Base-by-base conservation (phyloP, 495 filamentous ascomycete species). In the Penicillium argentinense region DNA sequence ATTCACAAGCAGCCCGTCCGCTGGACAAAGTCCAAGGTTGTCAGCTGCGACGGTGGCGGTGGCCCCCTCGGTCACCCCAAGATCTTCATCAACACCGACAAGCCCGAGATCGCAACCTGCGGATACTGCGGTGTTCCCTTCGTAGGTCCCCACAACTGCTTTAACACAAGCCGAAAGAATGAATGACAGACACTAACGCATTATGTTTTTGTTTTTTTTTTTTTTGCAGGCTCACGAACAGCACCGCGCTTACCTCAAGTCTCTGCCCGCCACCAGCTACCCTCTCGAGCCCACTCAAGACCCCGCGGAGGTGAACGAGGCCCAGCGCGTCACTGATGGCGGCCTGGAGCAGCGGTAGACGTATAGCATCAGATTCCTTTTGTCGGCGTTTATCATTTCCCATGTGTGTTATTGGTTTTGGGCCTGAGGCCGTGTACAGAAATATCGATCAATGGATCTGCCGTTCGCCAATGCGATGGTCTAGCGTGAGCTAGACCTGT, bases 81-180 rank as follows among this genome's bases (percentile, higher is more conserved):
- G 62, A 86, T 98, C 67, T 98, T 87, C 68, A 98, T 98, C 79
- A 98, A 98, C 69, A 84, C 88, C 54, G 93, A 98, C 73, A 97
- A 97, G 79, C 86, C 93, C 46, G 82, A 96, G 74, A 96, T 98
- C 62, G 81, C 77, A 60, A 77, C 77, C 60, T 98, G 93, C 75
- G 83, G 76, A 48, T 98, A 98, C 73, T 98, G 93, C 64, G 93
- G 93, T n/a, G 61, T 91, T 55, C 93, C 95, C 54, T 98, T 85
- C 63, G 93, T 97, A 77, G 63, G 92, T 82, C 17, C n/a, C 29
- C 29, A 14, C n/a, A n/a, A 5, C n/a, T n/a, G n/a, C n/a, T n/a
- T n/a, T n/a, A n/a, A n/a, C n/a, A n/a, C n/a, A n/a, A n/a, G n/a
- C n/a, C n/a, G n/a, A n/a, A n/a, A n/a, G n/a, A n/a, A n/a, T n/a